Conservation (phyloP, 2,329 filamentous ascomycete genomes). For the Cladosporium sp. region DNA sequence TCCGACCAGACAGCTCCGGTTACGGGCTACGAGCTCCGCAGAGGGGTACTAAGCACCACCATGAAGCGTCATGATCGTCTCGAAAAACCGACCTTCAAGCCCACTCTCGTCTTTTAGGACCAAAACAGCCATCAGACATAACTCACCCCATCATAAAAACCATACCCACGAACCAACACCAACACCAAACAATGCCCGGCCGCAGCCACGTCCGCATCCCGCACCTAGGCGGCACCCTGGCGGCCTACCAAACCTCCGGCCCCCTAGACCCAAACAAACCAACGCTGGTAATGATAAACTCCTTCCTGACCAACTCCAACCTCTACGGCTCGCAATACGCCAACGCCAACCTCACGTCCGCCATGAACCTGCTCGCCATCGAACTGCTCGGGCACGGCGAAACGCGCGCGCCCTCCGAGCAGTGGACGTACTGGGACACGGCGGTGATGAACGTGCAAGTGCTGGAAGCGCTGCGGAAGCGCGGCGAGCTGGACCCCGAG, state of each 20-base stretch:
- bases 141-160: too few species aligned
- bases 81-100: too few species aligned
- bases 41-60: too few species aligned
- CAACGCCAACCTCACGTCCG: conserved; percentile 26
- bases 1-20: too few species aligned
- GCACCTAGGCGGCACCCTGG: conserved; percentile 48
- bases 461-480: conserved; percentile 32
- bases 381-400: conserved; percentile 51
- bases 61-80: too few species aligned
- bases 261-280: conserved; percentile 39
- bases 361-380: conserved; percentile 49
- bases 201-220: conserved; percentile 22
- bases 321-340: conserved; percentile 32
- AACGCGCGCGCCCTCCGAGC: conserved; percentile 40
- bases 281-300: conserved; percentile 47
- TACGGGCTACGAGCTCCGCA: too few species aligned
- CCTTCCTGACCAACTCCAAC: conserved; percentile 46
- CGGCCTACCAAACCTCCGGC: conserved; percentile 42
- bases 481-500: conserved; percentile 30
- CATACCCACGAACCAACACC: too few species aligned
- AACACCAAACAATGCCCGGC: too few species aligned
- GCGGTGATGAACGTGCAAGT: conserved; percentile 40
- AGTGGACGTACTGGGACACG: conserved; percentile 54
- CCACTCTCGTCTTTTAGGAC: too few species aligned
- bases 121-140: too few species aligned